Evolutionary conservation across 768 basidiomycete genomes (phyloP).

Genomic region (Kockovaella imperatae): DNA sequence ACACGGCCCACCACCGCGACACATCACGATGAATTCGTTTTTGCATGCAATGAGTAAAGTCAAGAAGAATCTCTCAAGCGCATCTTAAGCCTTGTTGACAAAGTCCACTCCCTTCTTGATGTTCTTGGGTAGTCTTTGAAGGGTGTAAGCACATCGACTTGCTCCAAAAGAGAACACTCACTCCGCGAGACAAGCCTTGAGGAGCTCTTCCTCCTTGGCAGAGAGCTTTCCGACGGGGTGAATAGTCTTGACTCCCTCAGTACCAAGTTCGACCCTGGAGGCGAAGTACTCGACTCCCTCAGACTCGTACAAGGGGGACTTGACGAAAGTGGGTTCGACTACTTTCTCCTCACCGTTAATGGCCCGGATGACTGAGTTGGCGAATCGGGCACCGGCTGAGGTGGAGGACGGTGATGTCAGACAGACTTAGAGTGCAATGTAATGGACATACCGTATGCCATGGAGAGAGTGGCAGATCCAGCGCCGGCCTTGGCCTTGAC

Average conservation of each 20-base stretch:
- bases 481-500: slow-evolving; percentile 94
- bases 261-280: slow-evolving; percentile 73
- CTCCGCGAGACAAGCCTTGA: slow-evolving; percentile 75
- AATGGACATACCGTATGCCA: slow-evolving; percentile 87
- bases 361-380: slow-evolving; percentile 71
- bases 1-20: no score
- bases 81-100: slow-evolving; percentile 31
- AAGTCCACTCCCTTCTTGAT: slow-evolving; percentile 75
- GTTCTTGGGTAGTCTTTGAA: slow-evolving; percentile 72
- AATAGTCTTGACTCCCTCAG: slow-evolving; percentile 75
- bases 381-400: slow-evolving; percentile 74
- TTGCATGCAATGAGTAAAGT: no score
- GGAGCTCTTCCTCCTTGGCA: slow-evolving; percentile 62
- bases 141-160: no score
- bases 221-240: slow-evolving; percentile 67
- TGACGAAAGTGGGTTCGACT: slow-evolving; percentile 73
- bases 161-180: slow-evolving; percentile 19
- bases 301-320: slow-evolving; percentile 57
- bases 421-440: slow-evolving; percentile 53
- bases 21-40: no score
- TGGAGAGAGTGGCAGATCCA: slow-evolving; percentile 66
- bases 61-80: no score
- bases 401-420: background rate
- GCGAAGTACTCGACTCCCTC: slow-evolving; percentile 85
- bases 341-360: slow-evolving; percentile 81